These are phyloP conservation scores for Mortierella alpina DNA, from an alignment of 192 early-diverging fungal genomes.

Conservation along the genomic window DNA sequence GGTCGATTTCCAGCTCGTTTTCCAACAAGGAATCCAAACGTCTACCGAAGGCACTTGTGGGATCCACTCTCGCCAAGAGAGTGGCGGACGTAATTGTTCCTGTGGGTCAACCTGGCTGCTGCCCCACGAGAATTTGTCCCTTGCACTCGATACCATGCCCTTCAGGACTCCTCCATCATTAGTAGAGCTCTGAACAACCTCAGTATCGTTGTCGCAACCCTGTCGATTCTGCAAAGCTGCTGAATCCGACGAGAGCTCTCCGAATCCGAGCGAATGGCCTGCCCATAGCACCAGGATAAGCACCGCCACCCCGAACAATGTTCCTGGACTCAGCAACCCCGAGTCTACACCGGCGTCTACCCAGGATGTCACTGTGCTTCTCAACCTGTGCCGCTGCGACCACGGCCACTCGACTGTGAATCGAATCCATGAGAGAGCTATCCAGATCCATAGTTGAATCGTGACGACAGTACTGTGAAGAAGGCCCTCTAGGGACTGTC, in stretches of 20 bases:
- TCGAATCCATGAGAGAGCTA: not conserved
- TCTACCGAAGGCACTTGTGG: constrained; percentile 24
- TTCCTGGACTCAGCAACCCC: constrained; percentile 33
- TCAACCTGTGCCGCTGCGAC: constrained; percentile 9
- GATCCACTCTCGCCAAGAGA: constrained; percentile 21
- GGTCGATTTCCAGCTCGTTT: not conserved
- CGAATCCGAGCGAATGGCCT: constrained; percentile 4
- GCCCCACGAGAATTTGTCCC: constrained; percentile 10
- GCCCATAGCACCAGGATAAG: constrained; percentile 10
- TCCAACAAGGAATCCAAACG: constrained; percentile 25
- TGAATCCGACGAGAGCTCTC: not conserved
- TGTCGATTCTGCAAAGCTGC: not conserved
- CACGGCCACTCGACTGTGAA: constrained; percentile 22
- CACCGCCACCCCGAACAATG: constrained; percentile 18
- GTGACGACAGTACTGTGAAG: not conserved
- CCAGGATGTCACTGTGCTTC: constrained; percentile 4
- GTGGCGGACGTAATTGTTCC: not conserved
- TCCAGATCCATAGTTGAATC: not conserved
- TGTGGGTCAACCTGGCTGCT: not conserved
- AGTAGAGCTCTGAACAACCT: not conserved
- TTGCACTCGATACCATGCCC: constrained; percentile 1
- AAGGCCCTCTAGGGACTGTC: not conserved
- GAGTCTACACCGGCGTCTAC: constrained; percentile 6
- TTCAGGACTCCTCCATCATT: not conserved
- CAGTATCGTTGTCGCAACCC: constrained; percentile 3